Conservation (phyloP, 257 asterid species). For the Nicotiana undulata region DNA sequence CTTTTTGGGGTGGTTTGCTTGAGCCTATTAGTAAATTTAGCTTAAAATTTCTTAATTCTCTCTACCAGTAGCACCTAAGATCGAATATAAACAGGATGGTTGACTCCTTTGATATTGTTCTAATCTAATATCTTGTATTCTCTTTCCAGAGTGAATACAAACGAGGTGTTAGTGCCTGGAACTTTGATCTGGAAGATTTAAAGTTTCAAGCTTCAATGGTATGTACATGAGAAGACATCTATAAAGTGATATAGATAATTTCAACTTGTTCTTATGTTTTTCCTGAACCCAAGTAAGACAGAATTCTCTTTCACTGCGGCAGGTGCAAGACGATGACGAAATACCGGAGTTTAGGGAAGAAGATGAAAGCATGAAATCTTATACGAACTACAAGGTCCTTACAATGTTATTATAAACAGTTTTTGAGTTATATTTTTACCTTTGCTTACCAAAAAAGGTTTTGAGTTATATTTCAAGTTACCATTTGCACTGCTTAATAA, state of each 20-base stretch:
- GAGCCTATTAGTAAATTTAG: background rate
- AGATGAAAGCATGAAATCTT: slow-evolving; percentile 30
- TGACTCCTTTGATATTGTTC: background rate
- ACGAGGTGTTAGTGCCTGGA: slow-evolving; percentile 99
- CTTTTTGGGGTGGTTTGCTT: background rate
- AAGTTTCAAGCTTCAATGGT: slow-evolving; percentile 94
- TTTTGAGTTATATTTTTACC: background rate
- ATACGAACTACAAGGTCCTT: slow-evolving; percentile 42
- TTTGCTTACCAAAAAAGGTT: background rate
- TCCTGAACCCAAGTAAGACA: background rate
- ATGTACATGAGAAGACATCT: slow-evolving; percentile 21
- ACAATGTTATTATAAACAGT: background rate
- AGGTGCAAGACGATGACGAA: slow-evolving; percentile 90
- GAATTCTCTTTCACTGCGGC: slow-evolving; percentile 12
- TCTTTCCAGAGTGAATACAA: slow-evolving; percentile 80
- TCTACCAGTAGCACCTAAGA: background rate
- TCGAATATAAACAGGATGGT: background rate
- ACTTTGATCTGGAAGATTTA: slow-evolving; percentile 91
- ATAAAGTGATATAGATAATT: background rate
- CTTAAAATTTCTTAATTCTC: background rate
- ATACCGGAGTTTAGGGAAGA: slow-evolving; percentile 63
- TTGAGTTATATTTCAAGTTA: background rate
- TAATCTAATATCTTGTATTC: background rate
- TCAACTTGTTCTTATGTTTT: background rate
- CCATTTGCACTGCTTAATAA: background rate